Percentiles rank a stretch among this genome's conserved stretches.
Conservation (phyloP, 345 rosid species). For the Raphanus raphanistrum region DNA sequence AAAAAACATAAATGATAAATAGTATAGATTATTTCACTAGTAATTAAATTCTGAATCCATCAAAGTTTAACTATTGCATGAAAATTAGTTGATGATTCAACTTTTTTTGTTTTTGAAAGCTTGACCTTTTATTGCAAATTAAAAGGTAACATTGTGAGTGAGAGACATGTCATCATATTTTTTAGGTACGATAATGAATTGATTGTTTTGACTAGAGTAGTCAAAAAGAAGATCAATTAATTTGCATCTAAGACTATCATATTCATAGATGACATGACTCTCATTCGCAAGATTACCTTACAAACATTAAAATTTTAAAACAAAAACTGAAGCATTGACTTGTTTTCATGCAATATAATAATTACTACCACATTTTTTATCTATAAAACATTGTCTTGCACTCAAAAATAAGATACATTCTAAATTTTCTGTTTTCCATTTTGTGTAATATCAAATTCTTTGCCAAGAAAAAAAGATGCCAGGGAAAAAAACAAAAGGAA, state of each 20-base stretch:
- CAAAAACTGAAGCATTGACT: background rate
- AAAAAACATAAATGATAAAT: no score
- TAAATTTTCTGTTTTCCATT: background rate
- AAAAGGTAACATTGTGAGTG: no score
- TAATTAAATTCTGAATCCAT: no score
- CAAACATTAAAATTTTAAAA: background rate
- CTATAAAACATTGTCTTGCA: background rate
- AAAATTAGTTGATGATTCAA: background rate
- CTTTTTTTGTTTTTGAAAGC: background rate
- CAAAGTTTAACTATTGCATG: background rate
- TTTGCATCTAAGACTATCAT: background rate
- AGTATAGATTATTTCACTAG: no score
- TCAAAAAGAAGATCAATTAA: background rate
- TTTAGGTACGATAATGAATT: background rate
- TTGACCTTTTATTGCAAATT: background rate
- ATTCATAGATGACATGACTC: background rate
- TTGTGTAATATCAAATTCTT: background rate
- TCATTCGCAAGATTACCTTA: background rate
- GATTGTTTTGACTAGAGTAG: background rate
- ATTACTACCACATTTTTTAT: background rate
- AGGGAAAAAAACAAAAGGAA: conserved; percentile 24
- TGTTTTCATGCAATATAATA: conserved; percentile 1
- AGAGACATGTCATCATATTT: background rate
- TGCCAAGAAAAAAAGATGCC: conserved; percentile 14
- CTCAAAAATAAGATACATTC: background rate